A percentile compares a stretch with the other conserved stretches of the same genome.
Evolutionary conservation across 768 basidiomycete genomes (phyloP).

Genomic region (Amanita rubescens): DNA sequence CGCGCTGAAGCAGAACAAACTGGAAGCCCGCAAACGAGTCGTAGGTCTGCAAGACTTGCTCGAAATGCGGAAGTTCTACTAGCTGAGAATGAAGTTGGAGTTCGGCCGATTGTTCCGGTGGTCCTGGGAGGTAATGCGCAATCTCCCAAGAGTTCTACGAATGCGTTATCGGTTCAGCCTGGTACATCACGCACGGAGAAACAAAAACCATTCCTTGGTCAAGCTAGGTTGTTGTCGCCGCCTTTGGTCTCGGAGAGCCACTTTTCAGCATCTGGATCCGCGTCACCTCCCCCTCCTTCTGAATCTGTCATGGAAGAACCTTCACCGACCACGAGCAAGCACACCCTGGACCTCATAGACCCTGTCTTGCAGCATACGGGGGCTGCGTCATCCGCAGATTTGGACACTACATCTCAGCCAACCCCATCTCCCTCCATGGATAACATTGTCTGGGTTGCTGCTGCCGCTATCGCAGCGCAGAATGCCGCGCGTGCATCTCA

Average conservation of each 20-base stretch:
- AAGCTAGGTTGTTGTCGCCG: neutral
- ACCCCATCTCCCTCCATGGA: constrained; percentile 21
- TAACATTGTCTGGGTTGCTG: constrained; percentile 30
- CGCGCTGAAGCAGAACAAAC: neutral
- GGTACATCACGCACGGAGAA: neutral
- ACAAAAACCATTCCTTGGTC: neutral
- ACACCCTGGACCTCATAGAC: neutral
- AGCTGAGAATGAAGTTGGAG: neutral
- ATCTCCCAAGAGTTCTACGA: neutral
- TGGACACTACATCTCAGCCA: neutral
- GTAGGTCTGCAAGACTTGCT: constrained; percentile 6
- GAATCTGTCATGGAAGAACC: neutral
- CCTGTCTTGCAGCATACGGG: neutral
- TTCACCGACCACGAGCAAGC: neutral
- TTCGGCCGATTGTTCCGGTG: neutral
- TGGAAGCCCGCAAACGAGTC: neutral
- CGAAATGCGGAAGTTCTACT: neutral
- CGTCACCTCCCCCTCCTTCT: constrained; percentile 9
- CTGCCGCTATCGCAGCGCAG: constrained; percentile 29
- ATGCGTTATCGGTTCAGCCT: neutral
- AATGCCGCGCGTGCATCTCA: constrained; percentile 14
- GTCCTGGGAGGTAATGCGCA: neutral
- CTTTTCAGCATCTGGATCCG: neutral
- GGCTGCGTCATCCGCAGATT: neutral
- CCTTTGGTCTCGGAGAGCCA: neutral